Evolutionary conservation across 1,284 basidiomycete species (phyloP).

Genomic region (Microbotryum saponariae): DNA sequence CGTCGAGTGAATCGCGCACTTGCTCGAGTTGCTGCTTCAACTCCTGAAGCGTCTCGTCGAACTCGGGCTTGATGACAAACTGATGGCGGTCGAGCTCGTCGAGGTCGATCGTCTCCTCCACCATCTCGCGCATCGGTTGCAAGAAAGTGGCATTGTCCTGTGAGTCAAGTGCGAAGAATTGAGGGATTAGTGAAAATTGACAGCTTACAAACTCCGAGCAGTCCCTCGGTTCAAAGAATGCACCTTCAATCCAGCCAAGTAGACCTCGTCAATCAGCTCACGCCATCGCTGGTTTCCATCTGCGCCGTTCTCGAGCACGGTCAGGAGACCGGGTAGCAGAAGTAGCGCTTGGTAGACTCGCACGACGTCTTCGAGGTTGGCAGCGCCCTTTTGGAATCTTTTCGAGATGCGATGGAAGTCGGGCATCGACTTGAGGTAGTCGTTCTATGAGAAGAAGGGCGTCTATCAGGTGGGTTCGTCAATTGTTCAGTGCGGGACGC

Average conservation of each 20-base stretch:
- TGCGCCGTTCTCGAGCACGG: conserved; percentile 47
- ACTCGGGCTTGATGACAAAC: conserved; percentile 88
- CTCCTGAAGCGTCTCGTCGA: conserved; percentile 65
- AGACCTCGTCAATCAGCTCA: conserved; percentile 59
- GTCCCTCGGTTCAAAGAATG: conserved; percentile 24
- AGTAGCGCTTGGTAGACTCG: conserved; percentile 85
- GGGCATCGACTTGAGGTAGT: conserved; percentile 82
- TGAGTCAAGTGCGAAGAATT: neutral
- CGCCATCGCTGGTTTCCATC: conserved; percentile 45
- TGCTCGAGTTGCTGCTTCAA: conserved; percentile 61
- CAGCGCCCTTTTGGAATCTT: conserved; percentile 76
- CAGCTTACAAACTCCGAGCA: neutral
- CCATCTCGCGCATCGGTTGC: conserved; percentile 80
- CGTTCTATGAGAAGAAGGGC: conserved; percentile 53
- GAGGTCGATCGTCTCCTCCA: conserved; percentile 90
- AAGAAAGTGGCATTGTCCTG: conserved; percentile 60
- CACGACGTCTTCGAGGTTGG: conserved; percentile 88
- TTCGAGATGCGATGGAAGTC: conserved; percentile 91
- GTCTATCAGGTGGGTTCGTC: neutral
- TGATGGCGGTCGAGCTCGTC: conserved; percentile 74
- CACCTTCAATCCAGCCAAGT: conserved; percentile 57
- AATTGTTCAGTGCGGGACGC: neutral
- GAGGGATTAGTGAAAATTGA: neutral
- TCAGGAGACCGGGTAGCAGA: conserved; percentile 68
- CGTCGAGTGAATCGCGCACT: conserved; percentile 72